These are phyloP conservation scores for Neoarthrinium moseri DNA, from an alignment of 2,329 filamentous ascomycete genomes.

Conservation along the genomic window DNA sequence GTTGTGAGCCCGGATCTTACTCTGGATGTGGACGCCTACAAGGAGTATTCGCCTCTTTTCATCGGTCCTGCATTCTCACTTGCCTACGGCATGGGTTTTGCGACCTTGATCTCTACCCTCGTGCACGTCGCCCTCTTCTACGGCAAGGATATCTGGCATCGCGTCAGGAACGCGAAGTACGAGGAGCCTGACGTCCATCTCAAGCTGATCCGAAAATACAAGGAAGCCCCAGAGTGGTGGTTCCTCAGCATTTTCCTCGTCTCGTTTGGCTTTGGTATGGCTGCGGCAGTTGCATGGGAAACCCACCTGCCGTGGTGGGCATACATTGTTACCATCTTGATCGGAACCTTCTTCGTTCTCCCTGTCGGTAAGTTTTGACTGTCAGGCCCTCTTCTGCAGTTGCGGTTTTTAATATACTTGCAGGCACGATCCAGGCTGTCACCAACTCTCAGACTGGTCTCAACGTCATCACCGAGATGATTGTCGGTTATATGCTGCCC, in stretches of 20 bases:
- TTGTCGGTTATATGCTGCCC: constrained; percentile 72
- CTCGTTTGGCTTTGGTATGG: constrained; percentile 46
- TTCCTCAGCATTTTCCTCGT: constrained; percentile 43
- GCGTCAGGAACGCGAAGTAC: constrained; percentile 27
- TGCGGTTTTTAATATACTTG: no score
- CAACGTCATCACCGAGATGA: constrained; percentile 65
- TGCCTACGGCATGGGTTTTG: constrained; percentile 57
- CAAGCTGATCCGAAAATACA: constrained; percentile 56
- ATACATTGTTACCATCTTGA: constrained; percentile 7
- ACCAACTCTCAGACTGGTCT: constrained; percentile 32
- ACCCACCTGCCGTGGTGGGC: constrained; percentile 37
- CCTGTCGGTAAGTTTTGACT: constrained; percentile 2
- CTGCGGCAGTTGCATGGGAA: constrained; percentile 31
- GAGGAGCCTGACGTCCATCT: constrained; percentile 50
- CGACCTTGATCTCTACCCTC: constrained; percentile 51
- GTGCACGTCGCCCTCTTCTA: constrained; percentile 53
- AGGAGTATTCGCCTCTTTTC: constrained; percentile 46
- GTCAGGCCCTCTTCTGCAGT: no score
- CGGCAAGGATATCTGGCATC: constrained; percentile 45
- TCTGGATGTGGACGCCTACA: constrained; percentile 42
- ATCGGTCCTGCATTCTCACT: constrained; percentile 55
- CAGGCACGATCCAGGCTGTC: constrained; percentile 5
- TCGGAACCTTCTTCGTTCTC: constrained; percentile 7
- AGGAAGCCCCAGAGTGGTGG: constrained; percentile 57
- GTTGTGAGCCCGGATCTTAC: constrained; percentile 42